Conservation (phyloP, 192 early-diverging fungal genomes). For the Coemansia sp. region DNA sequence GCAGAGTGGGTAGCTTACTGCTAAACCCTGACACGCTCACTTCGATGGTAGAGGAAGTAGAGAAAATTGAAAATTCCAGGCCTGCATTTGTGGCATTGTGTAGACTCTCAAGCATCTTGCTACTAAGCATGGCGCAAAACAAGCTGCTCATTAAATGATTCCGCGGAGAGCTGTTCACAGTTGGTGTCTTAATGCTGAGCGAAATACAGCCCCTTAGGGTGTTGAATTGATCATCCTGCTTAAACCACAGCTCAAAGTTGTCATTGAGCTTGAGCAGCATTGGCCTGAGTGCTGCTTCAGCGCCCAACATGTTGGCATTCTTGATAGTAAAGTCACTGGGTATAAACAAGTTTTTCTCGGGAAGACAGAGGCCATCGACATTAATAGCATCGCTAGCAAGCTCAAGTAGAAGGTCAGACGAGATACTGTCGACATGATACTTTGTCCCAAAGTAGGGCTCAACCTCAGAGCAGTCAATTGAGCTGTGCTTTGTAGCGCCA, state of each 20-base stretch:
- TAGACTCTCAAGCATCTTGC: constrained; percentile 78
- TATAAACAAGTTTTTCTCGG: constrained; percentile 9
- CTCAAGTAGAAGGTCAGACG: constrained; percentile 27
- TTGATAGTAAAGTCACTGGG: constrained; percentile 32
- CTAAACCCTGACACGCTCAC: not conserved
- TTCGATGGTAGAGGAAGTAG: constrained; percentile 63
- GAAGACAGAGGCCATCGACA: constrained; percentile 1
- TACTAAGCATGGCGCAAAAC: constrained; percentile 88
- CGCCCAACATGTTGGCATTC: not conserved
- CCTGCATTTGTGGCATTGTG: constrained; percentile 38
- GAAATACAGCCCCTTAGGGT: constrained; percentile 68
- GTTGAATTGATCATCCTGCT: constrained; percentile 88
- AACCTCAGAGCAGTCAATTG: constrained; percentile 35
- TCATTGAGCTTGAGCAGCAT: constrained; percentile 14
- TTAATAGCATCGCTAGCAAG: constrained; percentile 53
- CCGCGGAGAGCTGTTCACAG: constrained; percentile 79
- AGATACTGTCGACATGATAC: constrained; percentile 59
- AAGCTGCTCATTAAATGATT: constrained; percentile 77
- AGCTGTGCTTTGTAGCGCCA: constrained; percentile 23
- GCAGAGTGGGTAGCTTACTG: not conserved
- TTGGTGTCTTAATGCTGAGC: constrained; percentile 78
- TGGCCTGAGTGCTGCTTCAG: constrained; percentile 3
- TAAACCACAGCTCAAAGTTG: constrained; percentile 79
- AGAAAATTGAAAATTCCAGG: not conserved
- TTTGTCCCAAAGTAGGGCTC: constrained; percentile 81